Percentiles rank a stretch among this genome's conserved stretches.
Evolutionary conservation across 2,329 filamentous ascomycete genomes (phyloP).

Genomic region (Colletotrichum camelliae): DNA sequence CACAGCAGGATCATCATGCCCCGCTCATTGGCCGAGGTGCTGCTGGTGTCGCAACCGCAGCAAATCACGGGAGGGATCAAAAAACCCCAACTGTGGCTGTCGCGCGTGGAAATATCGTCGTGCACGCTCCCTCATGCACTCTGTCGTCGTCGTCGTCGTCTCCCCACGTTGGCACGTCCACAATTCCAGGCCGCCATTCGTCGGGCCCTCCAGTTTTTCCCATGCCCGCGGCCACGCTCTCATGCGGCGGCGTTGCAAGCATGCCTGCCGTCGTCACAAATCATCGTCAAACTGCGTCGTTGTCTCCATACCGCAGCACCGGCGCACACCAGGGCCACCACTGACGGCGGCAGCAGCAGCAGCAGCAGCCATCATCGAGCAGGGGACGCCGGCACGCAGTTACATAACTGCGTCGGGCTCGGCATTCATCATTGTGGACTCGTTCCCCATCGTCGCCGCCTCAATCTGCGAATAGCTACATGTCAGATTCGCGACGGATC

Average conservation of each 20-base stretch:
- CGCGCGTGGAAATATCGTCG: slow-evolving; percentile 13
- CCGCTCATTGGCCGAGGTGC: background rate
- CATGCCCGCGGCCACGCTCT: background rate
- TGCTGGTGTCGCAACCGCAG: background rate
- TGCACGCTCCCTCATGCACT: background rate
- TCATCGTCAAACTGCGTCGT: background rate
- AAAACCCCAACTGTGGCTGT: background rate
- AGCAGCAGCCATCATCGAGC: background rate
- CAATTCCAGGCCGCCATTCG: background rate
- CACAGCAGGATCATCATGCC: background rate
- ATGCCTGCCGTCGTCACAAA: background rate
- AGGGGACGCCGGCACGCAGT: background rate
- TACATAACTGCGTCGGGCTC: slow-evolving; percentile 13
- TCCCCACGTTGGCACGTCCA: background rate
- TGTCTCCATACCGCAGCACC: background rate
- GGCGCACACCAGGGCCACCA: background rate
- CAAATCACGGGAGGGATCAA: background rate
- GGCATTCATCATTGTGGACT: slow-evolving; percentile 21
- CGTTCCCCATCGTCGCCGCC: background rate
- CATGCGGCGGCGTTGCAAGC: background rate
- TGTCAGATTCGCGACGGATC: background rate
- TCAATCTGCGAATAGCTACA: slow-evolving; percentile 17
- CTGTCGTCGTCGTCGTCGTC: background rate
- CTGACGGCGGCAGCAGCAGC: background rate
- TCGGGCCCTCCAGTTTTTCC: background rate